Conservation (phyloP, 2,329 filamentous ascomycete species). For the Microascus cirrosus region DNA sequence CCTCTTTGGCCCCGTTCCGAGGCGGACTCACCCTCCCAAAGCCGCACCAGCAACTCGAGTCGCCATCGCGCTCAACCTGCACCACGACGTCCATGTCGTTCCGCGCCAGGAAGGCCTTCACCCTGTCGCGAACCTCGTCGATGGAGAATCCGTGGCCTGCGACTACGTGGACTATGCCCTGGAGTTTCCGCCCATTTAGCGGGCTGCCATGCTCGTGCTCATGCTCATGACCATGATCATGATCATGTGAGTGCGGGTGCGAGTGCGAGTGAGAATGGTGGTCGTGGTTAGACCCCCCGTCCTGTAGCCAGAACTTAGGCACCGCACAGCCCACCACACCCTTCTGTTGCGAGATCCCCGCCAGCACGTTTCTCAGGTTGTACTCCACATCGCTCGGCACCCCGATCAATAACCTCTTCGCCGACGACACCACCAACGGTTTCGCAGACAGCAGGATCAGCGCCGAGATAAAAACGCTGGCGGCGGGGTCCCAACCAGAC, state of each 20-base stretch:
- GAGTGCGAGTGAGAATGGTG: neutral
- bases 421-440: slow-evolving; percentile 76
- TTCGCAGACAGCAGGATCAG: slow-evolving; percentile 89
- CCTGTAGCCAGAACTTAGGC: slow-evolving; percentile 88
- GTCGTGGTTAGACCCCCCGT: slow-evolving; percentile 33
- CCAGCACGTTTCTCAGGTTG: slow-evolving; percentile 71
- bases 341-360: slow-evolving; percentile 68
- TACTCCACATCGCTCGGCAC: slow-evolving; percentile 82
- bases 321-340: slow-evolving; percentile 80
- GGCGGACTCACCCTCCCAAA: slow-evolving; percentile 13
- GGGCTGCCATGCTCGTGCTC: slow-evolving; percentile 12
- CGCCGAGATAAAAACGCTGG: slow-evolving; percentile 85
- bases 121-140: slow-evolving; percentile 75
- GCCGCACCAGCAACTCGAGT: slow-evolving; percentile 53
- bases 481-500: slow-evolving; percentile 89
- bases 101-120: slow-evolving; percentile 56
- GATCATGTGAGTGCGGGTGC: neutral
- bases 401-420: slow-evolving; percentile 71
- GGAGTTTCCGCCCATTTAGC: slow-evolving; percentile 40
- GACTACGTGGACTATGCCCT: slow-evolving; percentile 80
- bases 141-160: slow-evolving; percentile 61
- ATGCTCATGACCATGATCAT: slow-evolving; percentile 9
- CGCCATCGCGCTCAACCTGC: slow-evolving; percentile 79
- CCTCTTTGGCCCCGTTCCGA: neutral
- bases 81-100: slow-evolving; percentile 73